Evolutionary conservation across 257 asterid species (phyloP), one percentile per base, ranked within the genome.

Genomic region (Asclepias syriaca): DNA sequence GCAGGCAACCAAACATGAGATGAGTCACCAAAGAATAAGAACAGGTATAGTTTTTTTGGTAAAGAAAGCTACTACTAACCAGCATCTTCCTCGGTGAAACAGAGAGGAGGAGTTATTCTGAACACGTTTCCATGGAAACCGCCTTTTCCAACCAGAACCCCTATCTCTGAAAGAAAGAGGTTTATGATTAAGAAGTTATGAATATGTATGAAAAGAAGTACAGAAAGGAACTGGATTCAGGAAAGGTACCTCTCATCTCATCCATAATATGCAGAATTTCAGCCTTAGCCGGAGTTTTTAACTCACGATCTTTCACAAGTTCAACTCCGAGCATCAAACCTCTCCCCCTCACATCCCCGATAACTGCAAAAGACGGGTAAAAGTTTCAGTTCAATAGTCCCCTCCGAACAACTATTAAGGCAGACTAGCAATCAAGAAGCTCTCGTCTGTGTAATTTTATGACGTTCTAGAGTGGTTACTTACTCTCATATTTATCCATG

Each of bases 321-420:
- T 94, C 99, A 63, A 94, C 85, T 8, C 98, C 98, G 34, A 94
- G 90, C 88, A 94, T 83, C 77, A 94, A 65, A 34, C 99, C 99
- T 78, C 95, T 90, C 74, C 99, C 99, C 80, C 98, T 85, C 10
- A 92, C 98, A 75, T 92, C 98, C 11, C 98, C 98, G 48, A 92
- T 87, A 71, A 90, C 96, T 88, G 82, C 79, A 77, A 74, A 46
- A 51, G 29, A 5, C 51, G 60, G 27, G 21, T 22, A 8, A 14
- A 37, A 43, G 9, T 18, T 19, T 40, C 27, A 16, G 15, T 40
- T 8, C 32, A 15, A 19, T 10, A 40, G 32, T 46, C 39, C n/a
- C 15, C 27, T 8, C 14, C 0, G 24, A 24, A 32, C 22, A 16
- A 34, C 4, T 8, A 15, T 37, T 15, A 34, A 63, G 18, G 27